Evolutionary conservation across 176 grass and related monocot genomes (phyloP).

Genomic region (Dendrocalamus sinicus): DNA sequence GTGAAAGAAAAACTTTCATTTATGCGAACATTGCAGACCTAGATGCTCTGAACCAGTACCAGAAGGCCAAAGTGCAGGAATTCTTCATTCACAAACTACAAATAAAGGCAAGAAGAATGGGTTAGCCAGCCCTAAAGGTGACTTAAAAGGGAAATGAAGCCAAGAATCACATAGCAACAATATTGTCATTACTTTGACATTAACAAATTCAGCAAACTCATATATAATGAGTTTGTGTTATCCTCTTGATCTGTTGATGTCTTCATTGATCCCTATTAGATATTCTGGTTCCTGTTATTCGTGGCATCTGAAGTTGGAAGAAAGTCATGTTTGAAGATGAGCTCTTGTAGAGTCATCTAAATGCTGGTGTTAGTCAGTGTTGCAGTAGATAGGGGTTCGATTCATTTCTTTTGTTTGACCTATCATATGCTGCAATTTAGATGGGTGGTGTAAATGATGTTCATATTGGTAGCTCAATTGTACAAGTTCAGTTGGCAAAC

Average conservation of each 20-base stretch:
- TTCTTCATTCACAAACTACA: slow-evolving; percentile 51
- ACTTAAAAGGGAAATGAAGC: slow-evolving; percentile 42
- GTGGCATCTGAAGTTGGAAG: slow-evolving; percentile 12
- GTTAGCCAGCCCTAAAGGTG: slow-evolving; percentile 38
- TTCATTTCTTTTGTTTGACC: slow-evolving; percentile 1
- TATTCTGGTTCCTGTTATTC: slow-evolving; percentile 19
- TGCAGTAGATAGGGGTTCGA: neutral
- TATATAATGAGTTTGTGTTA: slow-evolving; percentile 25
- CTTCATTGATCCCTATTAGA: slow-evolving; percentile 32
- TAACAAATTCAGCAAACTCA: slow-evolving; percentile 21
- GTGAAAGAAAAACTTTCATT: slow-evolving; percentile 21
- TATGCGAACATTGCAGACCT: slow-evolving; percentile 49
- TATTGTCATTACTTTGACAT: slow-evolving; percentile 40
- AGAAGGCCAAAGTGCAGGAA: slow-evolving; percentile 36
- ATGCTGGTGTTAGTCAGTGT: neutral
- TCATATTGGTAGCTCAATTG: slow-evolving; percentile 45
- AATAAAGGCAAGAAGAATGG: slow-evolving; percentile 46
- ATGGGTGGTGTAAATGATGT: slow-evolving; percentile 47
- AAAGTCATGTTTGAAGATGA: slow-evolving; percentile 32
- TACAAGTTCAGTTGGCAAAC: slow-evolving; percentile 30
- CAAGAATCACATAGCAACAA: slow-evolving; percentile 37
- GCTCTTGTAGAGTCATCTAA: neutral
- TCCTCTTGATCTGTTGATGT: slow-evolving; percentile 48
- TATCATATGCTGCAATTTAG: neutral
- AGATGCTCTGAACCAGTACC: slow-evolving; percentile 51